A percentile compares a stretch with the other conserved stretches of the same genome.
These are phyloP conservation scores for Lenwebbia sp. DNA, from an alignment of 345 rosid genomes.

Conservation along the genomic window DNA sequence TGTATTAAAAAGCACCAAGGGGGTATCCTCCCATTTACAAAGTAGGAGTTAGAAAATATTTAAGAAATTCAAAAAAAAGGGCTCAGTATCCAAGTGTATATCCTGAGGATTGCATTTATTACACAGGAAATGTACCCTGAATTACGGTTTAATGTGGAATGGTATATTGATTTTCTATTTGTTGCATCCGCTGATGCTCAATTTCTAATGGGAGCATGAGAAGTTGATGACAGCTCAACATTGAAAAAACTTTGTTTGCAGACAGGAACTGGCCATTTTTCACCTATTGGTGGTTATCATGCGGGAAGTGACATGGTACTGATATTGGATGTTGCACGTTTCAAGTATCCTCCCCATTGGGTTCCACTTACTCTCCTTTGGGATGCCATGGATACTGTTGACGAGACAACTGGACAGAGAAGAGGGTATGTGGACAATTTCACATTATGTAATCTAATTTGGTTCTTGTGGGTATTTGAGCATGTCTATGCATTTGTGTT, in stretches of 20 bases:
- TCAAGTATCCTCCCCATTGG: constrained; percentile 99
- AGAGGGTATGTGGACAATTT: constrained; percentile 49
- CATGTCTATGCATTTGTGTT: neutral
- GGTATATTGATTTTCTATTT: neutral
- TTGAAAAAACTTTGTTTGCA: constrained; percentile 17
- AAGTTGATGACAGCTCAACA: neutral
- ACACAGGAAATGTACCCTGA: neutral
- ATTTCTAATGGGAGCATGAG: neutral
- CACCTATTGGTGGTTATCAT: constrained; percentile 95
- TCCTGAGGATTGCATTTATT: neutral
- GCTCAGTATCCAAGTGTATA: neutral
- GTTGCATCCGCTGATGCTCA: neutral
- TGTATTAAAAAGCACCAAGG: neutral
- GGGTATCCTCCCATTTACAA: neutral
- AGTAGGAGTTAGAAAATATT: neutral
- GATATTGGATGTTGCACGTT: constrained; percentile 94
- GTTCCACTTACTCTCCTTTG: constrained; percentile 88
- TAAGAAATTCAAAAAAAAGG: neutral
- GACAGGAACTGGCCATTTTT: constrained; percentile 94
- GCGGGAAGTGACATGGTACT: constrained; percentile 86
- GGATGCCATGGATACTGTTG: constrained; percentile 80
- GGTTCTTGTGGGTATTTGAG: neutral
- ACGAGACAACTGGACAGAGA: constrained; percentile 51
- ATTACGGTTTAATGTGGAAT: neutral
- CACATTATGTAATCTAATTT: neutral